Base-by-base conservation (phyloP, 108 stramenopile species). In the Schizochytrium sp. region DNA sequence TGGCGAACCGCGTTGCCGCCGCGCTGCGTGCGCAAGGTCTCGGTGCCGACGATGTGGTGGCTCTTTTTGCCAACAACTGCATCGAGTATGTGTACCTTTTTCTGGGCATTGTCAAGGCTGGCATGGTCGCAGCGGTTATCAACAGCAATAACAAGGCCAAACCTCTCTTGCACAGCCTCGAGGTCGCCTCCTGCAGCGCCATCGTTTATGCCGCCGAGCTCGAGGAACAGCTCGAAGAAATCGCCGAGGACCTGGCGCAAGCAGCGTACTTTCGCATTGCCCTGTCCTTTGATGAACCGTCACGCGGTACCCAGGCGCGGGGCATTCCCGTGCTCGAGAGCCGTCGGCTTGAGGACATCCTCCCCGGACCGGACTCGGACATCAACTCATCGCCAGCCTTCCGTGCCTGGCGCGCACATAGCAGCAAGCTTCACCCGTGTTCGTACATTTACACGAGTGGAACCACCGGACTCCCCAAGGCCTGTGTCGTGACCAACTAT, bases 401-500 rank as follows among this genome's bases (percentile, higher is more conserved):
- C 4, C 87, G 87, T 44, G 58, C 88, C 18, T 88, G 87, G 71
- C 34, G 63, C n/a, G 43, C 72, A 47, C 53, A 10, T 28, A 5
- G 34, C 19, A 19, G 83, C 28, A 29, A 25, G 43, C 21, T 48
- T 8, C 89, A 91, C 55, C 69, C 60, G 23, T 57, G 69, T 23
- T n/a, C 51, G 4, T 60, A 44, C 55, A 72, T 91, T 6, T 92
- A 88, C 47, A 91, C 92, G 28, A 89, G 88, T 14, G 92, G 92
- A 23, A 93, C 92, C 48, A 93, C 92, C 5, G 93, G 93, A 28
- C 72, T 93, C 4, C 92, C 91, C 34, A 93, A 93, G 89, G 93
- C 93, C 3, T 58, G 89, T 19, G 90, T 89, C 48, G 88, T 93
- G 60, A 57, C 88, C 58, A 91, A 45, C 63, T 89, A 5, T n/a